phyloP scores from a whole-genome alignment of 208 protist species.

The Leishmania tarentolae region DNA sequence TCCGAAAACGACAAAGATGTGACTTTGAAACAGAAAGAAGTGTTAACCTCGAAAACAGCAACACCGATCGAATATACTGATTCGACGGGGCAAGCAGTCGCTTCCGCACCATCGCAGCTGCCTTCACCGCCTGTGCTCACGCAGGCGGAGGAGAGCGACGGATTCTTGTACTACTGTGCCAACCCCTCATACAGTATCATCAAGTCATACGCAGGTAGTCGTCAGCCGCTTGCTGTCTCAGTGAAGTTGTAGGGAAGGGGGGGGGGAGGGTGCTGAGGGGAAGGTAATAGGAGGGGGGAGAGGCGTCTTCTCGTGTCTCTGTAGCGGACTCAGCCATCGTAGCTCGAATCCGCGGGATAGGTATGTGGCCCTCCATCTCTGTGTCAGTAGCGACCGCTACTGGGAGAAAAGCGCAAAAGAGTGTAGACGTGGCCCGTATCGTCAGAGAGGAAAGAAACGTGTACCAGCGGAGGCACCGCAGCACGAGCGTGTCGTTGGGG shows the following conservation, averaged over 20 bases:
- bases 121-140: slow-evolving; percentile 25
- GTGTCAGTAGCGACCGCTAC: background rate
- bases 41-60: background rate
- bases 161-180: slow-evolving; percentile 80
- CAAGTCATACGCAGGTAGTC: slow-evolving; percentile 11
- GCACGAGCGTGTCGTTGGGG: background rate
- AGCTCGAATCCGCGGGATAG: background rate
- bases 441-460: background rate
- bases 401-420: background rate
- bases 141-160: slow-evolving; percentile 34
- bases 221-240: background rate
- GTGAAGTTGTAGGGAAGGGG: background rate
- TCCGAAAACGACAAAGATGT: background rate
- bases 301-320: background rate
- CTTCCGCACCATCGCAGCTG: background rate
- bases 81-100: background rate
- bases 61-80: background rate
- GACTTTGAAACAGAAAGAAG: background rate
- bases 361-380: background rate
- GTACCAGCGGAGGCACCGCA: background rate
- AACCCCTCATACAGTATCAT: slow-evolving; percentile 40
- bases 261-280: background rate
- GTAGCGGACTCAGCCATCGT: background rate
- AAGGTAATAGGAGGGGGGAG: background rate
- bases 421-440: background rate